Evolutionary conservation across 371 early-diverging fungal species (phyloP), one percentile per base, ranked within the genome.

Genomic region (Chytridium lagenaria): DNA sequence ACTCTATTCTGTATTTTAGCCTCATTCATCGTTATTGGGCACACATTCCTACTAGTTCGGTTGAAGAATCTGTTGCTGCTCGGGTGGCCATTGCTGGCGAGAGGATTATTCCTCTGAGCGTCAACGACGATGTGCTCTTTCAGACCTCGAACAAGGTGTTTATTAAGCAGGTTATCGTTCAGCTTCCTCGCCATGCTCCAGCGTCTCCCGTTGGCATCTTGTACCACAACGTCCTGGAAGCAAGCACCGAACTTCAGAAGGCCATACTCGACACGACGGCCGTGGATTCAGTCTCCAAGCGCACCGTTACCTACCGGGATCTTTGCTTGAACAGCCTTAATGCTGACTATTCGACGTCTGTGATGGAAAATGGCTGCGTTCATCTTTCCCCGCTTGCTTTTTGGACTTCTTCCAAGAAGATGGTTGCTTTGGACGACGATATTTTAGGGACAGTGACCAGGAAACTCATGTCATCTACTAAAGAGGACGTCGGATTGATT

Each of bases 1-100:
- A 93, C 7, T 89, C 91, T 19, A 90, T 89, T 73, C 85, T 87
- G 55, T 93, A 92, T 78, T 90, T 93, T 73, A 90, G 90, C 37
- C 84, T 94, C 30, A 90, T 93, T 83, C 89, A 92, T 79, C 44
- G 19, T 7, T 81, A 88, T 36, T 86, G 91, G 63, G 87, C 31
- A 26, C 49, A 90, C 37, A 90, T 7, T 7, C 7, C 44, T 19
- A 19, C 7, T 7, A 44, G 19, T 44, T 7, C 19, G 12, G 44
- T 44, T 23, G 63, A 19, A 10, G 65, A 34, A 19, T 30, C 59
- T 22, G 19, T 52, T n/a, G 61, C 69, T 57, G 40, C 50, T 34
- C 59, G 65, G 28, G 74, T 50, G 33, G 28, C 50, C n/a, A 65
- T 67, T 23, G 22, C 55, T 15, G 63, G 67, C 10, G 40, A 69